Evolutionary conservation across 495 filamentous ascomycete genomes (phyloP).

Genomic region (Rhypophila decipiens): DNA sequence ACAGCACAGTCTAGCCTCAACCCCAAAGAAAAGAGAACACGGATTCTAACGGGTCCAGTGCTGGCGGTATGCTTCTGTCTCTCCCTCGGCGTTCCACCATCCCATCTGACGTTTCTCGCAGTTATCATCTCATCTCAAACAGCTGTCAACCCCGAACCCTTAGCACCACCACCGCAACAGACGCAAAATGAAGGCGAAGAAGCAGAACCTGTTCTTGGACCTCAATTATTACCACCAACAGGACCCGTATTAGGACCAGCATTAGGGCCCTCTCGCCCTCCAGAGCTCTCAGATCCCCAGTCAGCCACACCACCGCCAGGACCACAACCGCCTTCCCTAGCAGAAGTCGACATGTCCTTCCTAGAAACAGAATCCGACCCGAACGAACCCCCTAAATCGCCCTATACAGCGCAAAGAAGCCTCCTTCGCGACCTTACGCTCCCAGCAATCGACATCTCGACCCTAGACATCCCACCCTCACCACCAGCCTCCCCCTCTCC

Average conservation of each 20-base stretch:
- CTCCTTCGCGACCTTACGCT: conserved; percentile 76
- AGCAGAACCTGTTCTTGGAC: background rate
- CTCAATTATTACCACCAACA: conserved; percentile 3
- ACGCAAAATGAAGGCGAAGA: background rate
- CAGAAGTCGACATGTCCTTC: conserved; percentile 18
- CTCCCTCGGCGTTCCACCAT: too few relatives aligned
- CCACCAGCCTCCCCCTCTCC: conserved; percentile 78
- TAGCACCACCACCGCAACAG: too few relatives aligned
- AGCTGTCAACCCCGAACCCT: too few relatives aligned
- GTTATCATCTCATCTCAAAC: too few relatives aligned
- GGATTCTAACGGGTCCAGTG: too few relatives aligned
- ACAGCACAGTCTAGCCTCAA: too few relatives aligned
- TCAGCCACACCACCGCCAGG: background rate
- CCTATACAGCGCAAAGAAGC: conserved; percentile 60
- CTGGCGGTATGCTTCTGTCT: too few relatives aligned
- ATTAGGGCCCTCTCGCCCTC: conserved; percentile 17
- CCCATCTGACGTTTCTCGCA: too few relatives aligned
- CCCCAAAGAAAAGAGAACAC: too few relatives aligned
- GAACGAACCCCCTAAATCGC: conserved; percentile 49
- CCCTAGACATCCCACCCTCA: conserved; percentile 76
- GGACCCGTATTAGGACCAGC: conserved; percentile 32
- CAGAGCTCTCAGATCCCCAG: background rate
- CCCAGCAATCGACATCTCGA: conserved; percentile 69
- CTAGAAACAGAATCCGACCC: conserved; percentile 6
- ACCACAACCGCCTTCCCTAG: too few relatives aligned